phyloP scores from a whole-genome alignment of 2,329 filamentous ascomycete genomes.

The Neurospora sp. region DNA sequence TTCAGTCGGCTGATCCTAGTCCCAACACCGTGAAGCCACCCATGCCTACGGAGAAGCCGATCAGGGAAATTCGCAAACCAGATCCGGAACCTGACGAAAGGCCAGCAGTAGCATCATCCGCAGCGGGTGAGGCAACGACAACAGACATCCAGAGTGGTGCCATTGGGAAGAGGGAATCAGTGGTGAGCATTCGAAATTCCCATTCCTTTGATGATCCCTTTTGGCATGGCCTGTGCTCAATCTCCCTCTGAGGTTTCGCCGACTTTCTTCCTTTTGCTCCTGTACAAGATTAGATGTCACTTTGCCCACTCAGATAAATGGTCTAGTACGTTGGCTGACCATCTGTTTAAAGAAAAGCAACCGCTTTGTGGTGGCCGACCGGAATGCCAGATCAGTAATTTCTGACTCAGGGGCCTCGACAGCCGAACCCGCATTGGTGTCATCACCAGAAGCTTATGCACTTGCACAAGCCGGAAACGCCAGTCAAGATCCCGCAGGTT shows the following conservation, averaged over 20 bases:
- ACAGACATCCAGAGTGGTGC: background rate
- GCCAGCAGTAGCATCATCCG: background rate
- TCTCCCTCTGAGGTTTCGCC: background rate
- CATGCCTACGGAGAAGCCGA: background rate
- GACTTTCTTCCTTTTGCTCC: background rate
- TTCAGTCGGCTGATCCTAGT: background rate
- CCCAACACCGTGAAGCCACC: background rate
- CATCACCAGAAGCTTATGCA: background rate
- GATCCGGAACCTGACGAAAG: background rate
- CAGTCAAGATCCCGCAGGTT: background rate
- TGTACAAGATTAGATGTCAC: constrained; percentile 1
- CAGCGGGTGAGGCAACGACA: background rate
- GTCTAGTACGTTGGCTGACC: background rate
- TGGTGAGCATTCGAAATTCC: background rate
- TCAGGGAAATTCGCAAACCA: background rate
- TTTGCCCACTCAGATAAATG: background rate
- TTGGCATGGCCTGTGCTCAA: background rate
- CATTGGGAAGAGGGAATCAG: background rate
- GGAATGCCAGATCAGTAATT: constrained; percentile 10
- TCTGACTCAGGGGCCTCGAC: constrained; percentile 7
- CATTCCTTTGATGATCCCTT: background rate
- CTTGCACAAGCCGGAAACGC: background rate
- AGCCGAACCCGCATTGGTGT: background rate
- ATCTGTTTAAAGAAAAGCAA: constrained; percentile 10
- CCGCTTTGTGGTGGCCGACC: constrained; percentile 18